phyloP scores from a whole-genome alignment of 1,284 basidiomycete species.

The Hemileia vastatrix region DNA sequence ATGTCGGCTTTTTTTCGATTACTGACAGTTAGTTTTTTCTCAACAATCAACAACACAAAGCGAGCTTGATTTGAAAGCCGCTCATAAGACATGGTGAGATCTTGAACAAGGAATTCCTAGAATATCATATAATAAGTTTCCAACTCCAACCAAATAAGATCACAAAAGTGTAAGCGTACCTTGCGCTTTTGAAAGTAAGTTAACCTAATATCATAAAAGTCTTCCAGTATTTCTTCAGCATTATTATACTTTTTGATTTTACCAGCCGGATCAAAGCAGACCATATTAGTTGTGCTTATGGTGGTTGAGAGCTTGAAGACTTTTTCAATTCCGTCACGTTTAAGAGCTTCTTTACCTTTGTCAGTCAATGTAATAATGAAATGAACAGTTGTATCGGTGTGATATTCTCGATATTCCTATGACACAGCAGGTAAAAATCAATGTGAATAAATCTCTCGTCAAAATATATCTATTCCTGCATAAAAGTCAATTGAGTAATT shows the following conservation, averaged over 20 bases:
- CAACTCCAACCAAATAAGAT: not conserved
- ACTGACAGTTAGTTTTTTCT: slow-evolving; percentile 75
- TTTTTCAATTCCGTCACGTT: slow-evolving; percentile 76
- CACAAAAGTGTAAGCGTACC: slow-evolving; percentile 48
- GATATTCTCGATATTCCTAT: slow-evolving; percentile 90
- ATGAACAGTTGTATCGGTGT: slow-evolving; percentile 85
- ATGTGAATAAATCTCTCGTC: too few relatives aligned
- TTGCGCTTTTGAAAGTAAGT: slow-evolving; percentile 92
- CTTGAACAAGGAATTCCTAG: slow-evolving; percentile 73
- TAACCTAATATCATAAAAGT: slow-evolving; percentile 82
- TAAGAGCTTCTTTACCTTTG: slow-evolving; percentile 74
- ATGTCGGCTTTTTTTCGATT: slow-evolving; percentile 84
- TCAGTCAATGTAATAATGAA: slow-evolving; percentile 75
- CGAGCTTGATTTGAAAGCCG: slow-evolving; percentile 88
- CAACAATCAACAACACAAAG: slow-evolving; percentile 93
- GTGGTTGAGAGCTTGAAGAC: slow-evolving; percentile 82
- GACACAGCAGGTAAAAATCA: too few relatives aligned
- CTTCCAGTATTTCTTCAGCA: slow-evolving; percentile 84
- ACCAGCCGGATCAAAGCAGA: slow-evolving; percentile 89
- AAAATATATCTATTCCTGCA: too few relatives aligned
- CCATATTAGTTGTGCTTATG: slow-evolving; percentile 91
- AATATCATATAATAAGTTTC: not conserved
- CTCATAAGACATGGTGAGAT: slow-evolving; percentile 74
- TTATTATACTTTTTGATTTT: slow-evolving; percentile 90
- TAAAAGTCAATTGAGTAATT: too few relatives aligned